phyloP scores from a whole-genome alignment of 2,329 filamentous ascomycete species.

The Pestalotiopsis sp. region DNA sequence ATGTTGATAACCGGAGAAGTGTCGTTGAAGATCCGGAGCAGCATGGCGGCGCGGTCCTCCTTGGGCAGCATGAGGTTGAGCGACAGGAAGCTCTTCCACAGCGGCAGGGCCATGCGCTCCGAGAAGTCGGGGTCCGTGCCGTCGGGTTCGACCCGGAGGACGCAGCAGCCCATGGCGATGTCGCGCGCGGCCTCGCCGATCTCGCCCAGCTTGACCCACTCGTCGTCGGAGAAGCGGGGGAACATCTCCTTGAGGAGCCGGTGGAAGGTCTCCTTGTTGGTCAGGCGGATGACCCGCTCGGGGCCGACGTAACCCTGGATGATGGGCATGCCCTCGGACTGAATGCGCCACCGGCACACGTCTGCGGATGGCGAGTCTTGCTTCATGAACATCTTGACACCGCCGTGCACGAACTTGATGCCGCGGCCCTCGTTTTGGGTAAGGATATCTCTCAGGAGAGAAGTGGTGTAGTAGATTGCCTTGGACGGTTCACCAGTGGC shows the following conservation, averaged over 20 bases:
- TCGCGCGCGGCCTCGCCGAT: constrained; percentile 82
- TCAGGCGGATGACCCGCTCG: constrained; percentile 72
- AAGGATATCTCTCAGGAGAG: constrained; percentile 82
- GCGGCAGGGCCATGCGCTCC: constrained; percentile 84
- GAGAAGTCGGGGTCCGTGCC: constrained; percentile 59
- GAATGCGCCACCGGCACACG: constrained; percentile 92
- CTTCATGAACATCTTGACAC: constrained; percentile 99
- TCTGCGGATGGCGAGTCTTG: constrained; percentile 87
- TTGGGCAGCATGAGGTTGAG: constrained; percentile 98
- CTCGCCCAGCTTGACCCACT: constrained; percentile 78
- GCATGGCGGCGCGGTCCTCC: constrained; percentile 90
- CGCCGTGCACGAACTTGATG: constrained; percentile 94
- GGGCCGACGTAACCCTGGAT: constrained; percentile 88
- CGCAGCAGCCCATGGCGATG: constrained; percentile 88
- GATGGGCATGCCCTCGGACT: constrained; percentile 90
- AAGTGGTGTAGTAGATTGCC: constrained; percentile 94
- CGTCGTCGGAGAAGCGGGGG: constrained; percentile 77
- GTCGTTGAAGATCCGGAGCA: constrained; percentile 89
- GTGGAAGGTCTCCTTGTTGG: constrained; percentile 76
- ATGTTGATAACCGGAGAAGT: constrained; percentile 80
- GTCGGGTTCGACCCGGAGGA: constrained; percentile 80
- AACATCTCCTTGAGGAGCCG: constrained; percentile 95
- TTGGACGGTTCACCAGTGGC: constrained; percentile 84
- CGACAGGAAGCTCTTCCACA: constrained; percentile 91
- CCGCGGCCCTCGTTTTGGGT: constrained; percentile 85